phyloP scores from a whole-genome alignment of 2,329 filamentous ascomycete genomes.

The Parascedosporium putredinis region DNA sequence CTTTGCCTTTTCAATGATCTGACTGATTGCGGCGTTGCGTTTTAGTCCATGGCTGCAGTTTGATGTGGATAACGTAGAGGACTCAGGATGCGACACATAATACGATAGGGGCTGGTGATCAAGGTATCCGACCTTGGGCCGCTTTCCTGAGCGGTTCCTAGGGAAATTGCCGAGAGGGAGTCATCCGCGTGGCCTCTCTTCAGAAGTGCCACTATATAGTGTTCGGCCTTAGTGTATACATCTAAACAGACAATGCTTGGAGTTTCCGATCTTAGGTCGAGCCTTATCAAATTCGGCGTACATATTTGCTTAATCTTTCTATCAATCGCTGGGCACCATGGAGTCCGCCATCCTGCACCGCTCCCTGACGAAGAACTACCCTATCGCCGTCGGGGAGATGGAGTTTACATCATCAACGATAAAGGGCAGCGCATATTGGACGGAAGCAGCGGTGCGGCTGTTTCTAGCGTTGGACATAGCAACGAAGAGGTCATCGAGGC shows the following conservation, averaged over 20 bases:
- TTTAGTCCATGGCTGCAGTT: not conserved
- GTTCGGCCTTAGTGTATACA: not conserved
- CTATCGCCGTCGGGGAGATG: slow-evolving; percentile 9
- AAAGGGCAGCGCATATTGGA: slow-evolving; percentile 48
- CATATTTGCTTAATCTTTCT: not conserved
- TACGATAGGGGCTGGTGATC: not conserved
- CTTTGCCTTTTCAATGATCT: not conserved
- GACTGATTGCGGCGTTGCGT: not conserved
- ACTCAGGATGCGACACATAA: not conserved
- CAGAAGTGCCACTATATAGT: not conserved
- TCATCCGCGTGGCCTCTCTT: not conserved
- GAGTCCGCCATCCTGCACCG: slow-evolving; percentile 9
- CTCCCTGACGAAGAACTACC: slow-evolving; percentile 9
- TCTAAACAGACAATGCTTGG: not conserved
- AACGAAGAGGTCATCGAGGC: slow-evolving; percentile 44
- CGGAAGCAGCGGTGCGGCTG: slow-evolving; percentile 56
- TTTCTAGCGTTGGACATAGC: slow-evolving; percentile 53
- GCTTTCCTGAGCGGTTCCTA: not conserved
- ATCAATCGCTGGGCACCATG: not conserved
- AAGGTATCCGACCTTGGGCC: not conserved
- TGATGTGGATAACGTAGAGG: not conserved
- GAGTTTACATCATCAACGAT: slow-evolving; percentile 11
- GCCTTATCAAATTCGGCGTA: not conserved
- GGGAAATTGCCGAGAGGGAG: not conserved
- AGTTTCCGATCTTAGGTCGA: not conserved